phyloP scores from a whole-genome alignment of 139 green algal genomes.

The Auxenochlorella pyrenoidosa region DNA sequence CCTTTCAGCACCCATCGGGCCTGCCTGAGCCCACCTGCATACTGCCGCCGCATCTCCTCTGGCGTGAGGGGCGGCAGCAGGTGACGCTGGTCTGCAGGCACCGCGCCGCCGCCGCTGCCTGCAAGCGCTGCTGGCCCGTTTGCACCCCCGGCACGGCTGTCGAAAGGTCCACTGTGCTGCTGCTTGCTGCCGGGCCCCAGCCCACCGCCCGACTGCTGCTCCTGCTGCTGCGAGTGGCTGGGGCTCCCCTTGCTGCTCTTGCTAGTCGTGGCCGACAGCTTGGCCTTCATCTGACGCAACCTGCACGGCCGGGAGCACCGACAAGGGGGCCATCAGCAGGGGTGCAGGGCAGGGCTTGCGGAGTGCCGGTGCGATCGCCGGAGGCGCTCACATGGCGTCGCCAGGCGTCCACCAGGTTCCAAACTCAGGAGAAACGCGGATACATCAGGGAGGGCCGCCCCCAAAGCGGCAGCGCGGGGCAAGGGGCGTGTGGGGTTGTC shows the following conservation, averaged over 20 bases:
- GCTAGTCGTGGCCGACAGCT: constrained; percentile 10
- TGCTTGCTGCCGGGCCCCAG: neutral
- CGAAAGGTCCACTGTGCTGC: neutral
- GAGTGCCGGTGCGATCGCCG: neutral
- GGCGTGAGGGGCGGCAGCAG: constrained; percentile 18
- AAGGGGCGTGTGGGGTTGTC: no score
- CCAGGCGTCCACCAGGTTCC: neutral
- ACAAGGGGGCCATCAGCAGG: neutral
- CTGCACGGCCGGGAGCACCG: neutral
- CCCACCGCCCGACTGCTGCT: neutral
- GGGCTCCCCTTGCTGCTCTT: neutral
- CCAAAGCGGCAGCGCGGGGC: no score
- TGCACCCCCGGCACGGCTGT: neutral
- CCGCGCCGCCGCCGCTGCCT: neutral
- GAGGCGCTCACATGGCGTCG: neutral
- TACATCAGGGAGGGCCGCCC: no score
- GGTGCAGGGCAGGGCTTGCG: no score
- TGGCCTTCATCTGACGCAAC: constrained; percentile 41
- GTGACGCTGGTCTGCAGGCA: constrained; percentile 24
- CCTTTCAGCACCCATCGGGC: neutral
- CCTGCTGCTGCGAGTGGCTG: neutral
- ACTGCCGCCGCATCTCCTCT: constrained; percentile 35
- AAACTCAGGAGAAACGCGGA: no score
- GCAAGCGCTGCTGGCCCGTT: constrained; percentile 6
- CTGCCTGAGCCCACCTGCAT: constrained; percentile 11